A percentile compares a stretch with the other conserved stretches of the same genome.
phyloP scores from a whole-genome alignment of 306 rosid species.

The Echinosophora koreensis region DNA sequence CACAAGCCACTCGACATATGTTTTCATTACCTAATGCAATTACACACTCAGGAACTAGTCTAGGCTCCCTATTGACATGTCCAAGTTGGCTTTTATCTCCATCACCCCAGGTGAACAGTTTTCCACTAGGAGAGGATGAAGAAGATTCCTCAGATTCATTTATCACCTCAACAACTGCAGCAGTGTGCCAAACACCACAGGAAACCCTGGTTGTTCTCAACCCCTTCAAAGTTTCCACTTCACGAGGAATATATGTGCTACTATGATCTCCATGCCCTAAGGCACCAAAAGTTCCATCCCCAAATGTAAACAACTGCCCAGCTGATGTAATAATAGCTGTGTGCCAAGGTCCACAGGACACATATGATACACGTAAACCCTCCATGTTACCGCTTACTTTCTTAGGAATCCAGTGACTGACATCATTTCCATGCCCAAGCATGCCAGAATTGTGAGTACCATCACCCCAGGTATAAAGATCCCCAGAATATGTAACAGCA shows the following conservation, averaged over 20 bases:
- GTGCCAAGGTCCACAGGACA: constrained; percentile 98
- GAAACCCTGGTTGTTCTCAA: constrained; percentile 79
- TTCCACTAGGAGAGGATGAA: constrained; percentile 61
- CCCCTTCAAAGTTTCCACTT: constrained; percentile 80
- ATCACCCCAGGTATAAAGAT: constrained; percentile 97
- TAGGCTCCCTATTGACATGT: constrained; percentile 69
- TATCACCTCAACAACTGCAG: constrained; percentile 75
- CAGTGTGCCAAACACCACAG: constrained; percentile 99
- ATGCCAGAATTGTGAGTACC: constrained; percentile 74
- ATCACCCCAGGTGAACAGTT: constrained; percentile 95
- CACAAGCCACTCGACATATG: constrained; percentile 86
- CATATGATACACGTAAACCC: constrained; percentile 73
- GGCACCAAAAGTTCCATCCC: constrained; percentile 99
- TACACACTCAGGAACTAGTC: constrained; percentile 78
- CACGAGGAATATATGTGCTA: constrained; percentile 75
- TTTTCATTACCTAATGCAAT: constrained; percentile 67
- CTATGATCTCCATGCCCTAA: constrained; percentile 89
- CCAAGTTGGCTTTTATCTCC: constrained; percentile 96
- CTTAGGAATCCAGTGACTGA: constrained; percentile 91
- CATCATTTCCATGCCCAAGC: constrained; percentile 90
- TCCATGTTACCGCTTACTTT: constrained; percentile 78
- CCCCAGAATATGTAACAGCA: constrained; percentile 90
- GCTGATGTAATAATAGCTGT: constrained; percentile 88
- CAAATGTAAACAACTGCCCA: constrained; percentile 92
- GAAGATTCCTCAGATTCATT: constrained; percentile 65